Evolutionary conservation across 1,139 yeast genomes (phyloP).

Genomic region (Geotrichum fermentans): DNA sequence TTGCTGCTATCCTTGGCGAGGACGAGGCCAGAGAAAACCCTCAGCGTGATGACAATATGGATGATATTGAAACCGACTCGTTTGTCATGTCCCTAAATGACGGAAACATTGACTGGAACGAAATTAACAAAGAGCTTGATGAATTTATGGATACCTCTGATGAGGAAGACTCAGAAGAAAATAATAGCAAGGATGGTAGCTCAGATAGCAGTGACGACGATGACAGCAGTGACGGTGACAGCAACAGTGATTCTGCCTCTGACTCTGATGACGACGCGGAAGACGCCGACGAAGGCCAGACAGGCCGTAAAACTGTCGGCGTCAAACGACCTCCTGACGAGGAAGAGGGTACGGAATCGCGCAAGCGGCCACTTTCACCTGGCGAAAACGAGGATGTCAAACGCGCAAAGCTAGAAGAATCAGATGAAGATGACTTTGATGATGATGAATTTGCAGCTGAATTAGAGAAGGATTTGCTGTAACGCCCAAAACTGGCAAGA

Average conservation of each 20-base stretch:
- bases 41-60: conserved; percentile 34
- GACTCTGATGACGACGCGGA: conserved; percentile 6
- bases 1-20: conserved; percentile 36
- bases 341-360: conserved; percentile 28
- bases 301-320: conserved; percentile 21
- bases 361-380: conserved; percentile 25
- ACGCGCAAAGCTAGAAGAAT: conserved; percentile 20
- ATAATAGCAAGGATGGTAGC: not conserved
- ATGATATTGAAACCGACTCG: conserved; percentile 30
- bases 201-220: conserved; percentile 3
- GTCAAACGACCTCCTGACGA: conserved; percentile 19
- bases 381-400: conserved; percentile 13
- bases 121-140: conserved; percentile 38
- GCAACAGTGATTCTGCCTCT: conserved; percentile 8
- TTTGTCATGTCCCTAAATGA: conserved; percentile 35
- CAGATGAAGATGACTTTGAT: conserved; percentile 32
- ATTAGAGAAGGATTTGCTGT: conserved; percentile 33
- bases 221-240: conserved; percentile 11
- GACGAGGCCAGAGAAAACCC: conserved; percentile 33
- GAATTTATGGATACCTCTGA: conserved; percentile 37
- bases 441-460: conserved; percentile 43
- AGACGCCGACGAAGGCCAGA: conserved; percentile 1
- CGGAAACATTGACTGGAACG: conserved; percentile 39
- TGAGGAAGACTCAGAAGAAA: conserved; percentile 26
- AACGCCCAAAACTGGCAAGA: conserved; percentile 5